Percentiles rank a stretch among this genome's conserved stretches.
Evolutionary conservation across 805 yeast genomes (phyloP).

Genomic region (Metschnikowia gelsemii): DNA sequence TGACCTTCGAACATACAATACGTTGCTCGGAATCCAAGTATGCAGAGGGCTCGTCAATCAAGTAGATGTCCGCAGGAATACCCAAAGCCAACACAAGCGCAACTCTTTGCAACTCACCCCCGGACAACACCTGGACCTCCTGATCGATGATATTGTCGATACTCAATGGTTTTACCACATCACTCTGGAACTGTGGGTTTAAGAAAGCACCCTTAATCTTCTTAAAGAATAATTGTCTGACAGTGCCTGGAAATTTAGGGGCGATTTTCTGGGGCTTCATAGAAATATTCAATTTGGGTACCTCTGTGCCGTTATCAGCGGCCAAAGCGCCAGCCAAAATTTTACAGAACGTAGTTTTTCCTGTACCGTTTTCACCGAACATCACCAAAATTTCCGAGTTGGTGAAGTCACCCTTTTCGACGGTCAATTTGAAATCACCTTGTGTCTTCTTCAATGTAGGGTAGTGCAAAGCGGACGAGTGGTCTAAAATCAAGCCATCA

Average conservation of each 20-base stretch:
- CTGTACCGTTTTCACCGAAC: slow-evolving; percentile 99
- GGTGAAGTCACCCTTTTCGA: slow-evolving; percentile 86
- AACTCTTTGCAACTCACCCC: slow-evolving; percentile 99
- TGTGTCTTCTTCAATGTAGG: slow-evolving; percentile 87
- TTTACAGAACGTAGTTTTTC: slow-evolving; percentile 97
- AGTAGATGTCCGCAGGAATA: slow-evolving; percentile 90
- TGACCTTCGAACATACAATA: slow-evolving; percentile 97
- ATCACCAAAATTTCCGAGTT: slow-evolving; percentile 96
- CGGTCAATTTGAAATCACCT: slow-evolving; percentile 88
- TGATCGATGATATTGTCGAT: slow-evolving; percentile 95
- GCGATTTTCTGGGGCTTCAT: slow-evolving; percentile 99
- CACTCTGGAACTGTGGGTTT: slow-evolving; percentile 97
- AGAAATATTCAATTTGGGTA: slow-evolving; percentile 87
- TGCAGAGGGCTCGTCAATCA: slow-evolving; percentile 98
- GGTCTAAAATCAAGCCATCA: slow-evolving; percentile 73
- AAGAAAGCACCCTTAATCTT: slow-evolving; percentile 92
- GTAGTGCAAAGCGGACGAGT: slow-evolving; percentile 72
- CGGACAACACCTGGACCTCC: slow-evolving; percentile 95
- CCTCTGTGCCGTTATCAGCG: slow-evolving; percentile 77
- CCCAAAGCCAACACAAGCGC: slow-evolving; percentile 96
- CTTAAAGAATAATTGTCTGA: slow-evolving; percentile 94
- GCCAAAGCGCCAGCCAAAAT: slow-evolving; percentile 89
- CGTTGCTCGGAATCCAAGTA: slow-evolving; percentile 99
- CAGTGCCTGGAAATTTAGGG: slow-evolving; percentile 98
- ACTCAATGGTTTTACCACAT: slow-evolving; percentile 91